Evolutionary conservation across 2,329 filamentous ascomycete genomes (phyloP), one percentile per base, ranked within the genome.

Genomic region (Clonostachys chloroleuca): DNA sequence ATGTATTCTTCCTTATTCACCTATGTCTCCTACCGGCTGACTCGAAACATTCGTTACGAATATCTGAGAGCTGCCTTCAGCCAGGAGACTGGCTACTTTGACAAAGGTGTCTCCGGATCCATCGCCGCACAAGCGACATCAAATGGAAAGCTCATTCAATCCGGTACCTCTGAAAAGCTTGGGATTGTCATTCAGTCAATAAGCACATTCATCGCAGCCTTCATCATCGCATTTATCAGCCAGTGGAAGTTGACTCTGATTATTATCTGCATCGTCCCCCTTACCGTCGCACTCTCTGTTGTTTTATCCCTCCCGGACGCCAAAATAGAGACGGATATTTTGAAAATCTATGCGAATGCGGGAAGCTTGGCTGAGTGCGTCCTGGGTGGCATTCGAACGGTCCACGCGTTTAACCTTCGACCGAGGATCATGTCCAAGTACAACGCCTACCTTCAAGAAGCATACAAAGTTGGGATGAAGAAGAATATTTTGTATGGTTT

Each of bases 11-110:
- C 56, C 12, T 52, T 53, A 41, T 56, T 73, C 24, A 73, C 66
- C 12, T 65, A 74, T 20, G 63, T 70, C 3, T 70, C 71, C 2
- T 66, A 68, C 34, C 59, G 69, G 6, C 70, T 68, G 0, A 73
- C 70, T 4, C 66, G 69, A 42, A 64, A 53, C 40, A 47, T 60
- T 17, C 57, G 74, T 7, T 61, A 67, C 34, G 62, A 63, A 18
- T 76, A 74, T 49, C 60, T 77, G 12, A 62, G 68, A 34, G 58
- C 64, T 24, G 62, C 70, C 3, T 59, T 78, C 12, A 57, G 36
- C 14, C 36, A 39, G 36, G 36, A 39, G 5, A 39, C 10, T 18
- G 36, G 61, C 46, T 65, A 65, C 52, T 73, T 72, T 47, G 70
- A 73, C 50, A 53, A 46, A n/a, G 50, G 46, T 12, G 34, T 40